Percentiles rank a stretch among this genome's conserved stretches.
These are phyloP conservation scores for Triangularia setosa DNA, from an alignment of 2,329 filamentous ascomycete genomes.

Conservation along the genomic window DNA sequence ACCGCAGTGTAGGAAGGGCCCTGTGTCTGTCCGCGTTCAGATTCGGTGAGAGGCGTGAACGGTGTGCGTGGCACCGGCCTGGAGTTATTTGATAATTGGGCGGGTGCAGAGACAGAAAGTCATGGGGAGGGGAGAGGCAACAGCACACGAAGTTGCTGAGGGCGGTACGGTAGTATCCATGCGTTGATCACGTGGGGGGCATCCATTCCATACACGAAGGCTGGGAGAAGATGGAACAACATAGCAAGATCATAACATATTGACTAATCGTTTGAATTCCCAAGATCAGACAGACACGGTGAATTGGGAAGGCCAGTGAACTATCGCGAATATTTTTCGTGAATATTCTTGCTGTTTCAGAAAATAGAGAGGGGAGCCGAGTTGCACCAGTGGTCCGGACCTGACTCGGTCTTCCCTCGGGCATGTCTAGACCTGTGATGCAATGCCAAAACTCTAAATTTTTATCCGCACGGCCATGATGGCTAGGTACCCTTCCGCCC, in stretches of 20 bases:
- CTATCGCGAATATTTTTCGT: no score
- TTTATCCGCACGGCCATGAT: background rate
- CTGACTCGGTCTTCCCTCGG: background rate
- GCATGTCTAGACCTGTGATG: background rate
- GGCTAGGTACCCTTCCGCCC: background rate
- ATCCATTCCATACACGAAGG: background rate
- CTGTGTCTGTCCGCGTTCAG: constrained; percentile 17
- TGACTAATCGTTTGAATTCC: background rate
- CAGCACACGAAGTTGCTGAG: background rate
- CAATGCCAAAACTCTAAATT: background rate
- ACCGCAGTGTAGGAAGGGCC: constrained; percentile 21
- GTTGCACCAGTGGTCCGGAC: background rate
- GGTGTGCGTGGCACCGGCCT: no score
- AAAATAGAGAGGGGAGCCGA: background rate
- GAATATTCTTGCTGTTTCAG: no score
- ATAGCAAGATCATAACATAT: background rate
- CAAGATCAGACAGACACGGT: no score
- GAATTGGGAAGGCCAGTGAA: no score
- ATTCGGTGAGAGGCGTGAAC: constrained; percentile 9
- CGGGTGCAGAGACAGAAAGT: background rate
- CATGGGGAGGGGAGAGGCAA: background rate
- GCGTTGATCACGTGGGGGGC: background rate
- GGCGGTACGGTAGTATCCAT: background rate
- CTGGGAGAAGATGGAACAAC: background rate
- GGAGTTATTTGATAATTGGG: no score